Evolutionary conservation across 176 grass and related monocot species (phyloP), one percentile per base, ranked within the genome.

Genomic region (Leersia perrieri): DNA sequence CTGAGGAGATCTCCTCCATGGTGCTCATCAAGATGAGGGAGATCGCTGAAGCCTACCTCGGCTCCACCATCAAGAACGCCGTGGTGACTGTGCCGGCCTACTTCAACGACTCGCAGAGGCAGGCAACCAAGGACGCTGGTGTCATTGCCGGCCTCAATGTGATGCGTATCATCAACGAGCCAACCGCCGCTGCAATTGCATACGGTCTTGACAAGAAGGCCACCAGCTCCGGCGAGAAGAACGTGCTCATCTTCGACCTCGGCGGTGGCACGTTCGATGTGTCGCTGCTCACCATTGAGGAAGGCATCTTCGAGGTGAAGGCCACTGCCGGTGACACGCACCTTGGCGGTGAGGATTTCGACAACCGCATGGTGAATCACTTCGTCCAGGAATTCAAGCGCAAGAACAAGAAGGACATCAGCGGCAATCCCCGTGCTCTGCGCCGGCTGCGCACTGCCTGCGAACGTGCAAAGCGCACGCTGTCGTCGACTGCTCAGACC

Each of bases 231-330:
- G 90, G 94, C 3, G 90, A 97, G 85, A 97, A 97, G 83, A 93
- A 93, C 41, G 90, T 97, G 53, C 83, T 93, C 31, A 97, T 97
- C 75, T 97, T 94, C 8, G 94, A 97, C 76, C 89, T 94, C 1
- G 94, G 94, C 3, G 94, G 91, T 1, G 94, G 94, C 67, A 97
- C 95, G 0, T 94, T 94, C 6, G 92, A 97, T 72, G 95, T 97
- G 44, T 97, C 95, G 0, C 83, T 97, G 0, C 92, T 97, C 45
- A 97, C 92, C 25, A 97, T 97, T 22, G 94, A 97, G 71, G 92
- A 97, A 60, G 94, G 94, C 7, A 97, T 97, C 74, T 97, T 97
- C 13, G 92, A 97, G 72, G 94, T 97, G 41, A 97, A 98, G 80
- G 88, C 95, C 18, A 98, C 95, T 22, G 92, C 92, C 0, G 95